These are phyloP conservation scores for Bromus sterilis DNA, from an alignment of 176 grass and related monocot genomes.

Conservation along the genomic window DNA sequence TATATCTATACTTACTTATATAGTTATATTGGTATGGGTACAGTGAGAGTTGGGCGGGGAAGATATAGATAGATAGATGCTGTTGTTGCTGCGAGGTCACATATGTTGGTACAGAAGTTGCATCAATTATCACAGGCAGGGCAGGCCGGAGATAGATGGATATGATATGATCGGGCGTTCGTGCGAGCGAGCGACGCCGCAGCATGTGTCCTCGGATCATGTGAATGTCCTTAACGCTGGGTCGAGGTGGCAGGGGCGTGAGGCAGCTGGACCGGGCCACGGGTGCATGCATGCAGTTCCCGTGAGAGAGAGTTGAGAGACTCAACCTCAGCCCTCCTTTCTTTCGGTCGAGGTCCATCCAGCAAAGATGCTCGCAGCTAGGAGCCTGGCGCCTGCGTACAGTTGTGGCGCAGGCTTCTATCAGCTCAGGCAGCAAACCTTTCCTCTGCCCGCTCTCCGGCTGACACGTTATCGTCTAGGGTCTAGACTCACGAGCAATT, in stretches of 20 bases:
- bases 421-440: neutral
- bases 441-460: neutral
- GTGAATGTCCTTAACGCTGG: neutral
- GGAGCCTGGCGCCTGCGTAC: neutral
- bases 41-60: neutral
- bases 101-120: neutral
- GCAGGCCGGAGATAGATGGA: neutral
- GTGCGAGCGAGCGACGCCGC: too few species aligned
- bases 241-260: neutral
- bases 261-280: conserved; percentile 17
- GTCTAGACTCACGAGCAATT: neutral
- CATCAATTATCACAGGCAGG: neutral
- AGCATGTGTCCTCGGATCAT: neutral
- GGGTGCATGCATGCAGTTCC: conserved; percentile 12
- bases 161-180: neutral
- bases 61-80: neutral
- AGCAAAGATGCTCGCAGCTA: neutral
- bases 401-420: neutral
- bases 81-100: neutral
- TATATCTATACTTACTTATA: neutral
- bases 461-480: neutral
- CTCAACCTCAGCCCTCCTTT: neutral
- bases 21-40: neutral
- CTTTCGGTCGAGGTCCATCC: neutral
- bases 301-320: conserved; percentile 24